A percentile compares a stretch with the other conserved stretches of the same genome.
Conservation (phyloP, 1,284 basidiomycete genomes). For the Erythrobasidium hasegawianum region DNA sequence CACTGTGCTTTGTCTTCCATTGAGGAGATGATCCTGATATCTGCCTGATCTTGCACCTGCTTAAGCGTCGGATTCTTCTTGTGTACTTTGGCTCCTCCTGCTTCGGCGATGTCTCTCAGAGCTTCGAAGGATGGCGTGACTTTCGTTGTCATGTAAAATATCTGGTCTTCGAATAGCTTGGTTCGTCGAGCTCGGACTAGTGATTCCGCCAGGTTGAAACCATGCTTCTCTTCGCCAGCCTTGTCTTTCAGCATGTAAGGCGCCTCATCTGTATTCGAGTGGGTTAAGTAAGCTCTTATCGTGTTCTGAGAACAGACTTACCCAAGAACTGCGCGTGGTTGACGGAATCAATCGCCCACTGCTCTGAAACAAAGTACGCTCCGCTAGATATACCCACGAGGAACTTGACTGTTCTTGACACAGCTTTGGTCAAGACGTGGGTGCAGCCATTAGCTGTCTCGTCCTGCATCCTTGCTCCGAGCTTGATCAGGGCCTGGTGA, state of each 20-base stretch:
- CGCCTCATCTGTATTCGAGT: conserved; percentile 57
- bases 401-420: conserved; percentile 78
- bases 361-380: conserved; percentile 60
- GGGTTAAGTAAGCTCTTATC: background rate
- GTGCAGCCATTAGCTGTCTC: conserved; percentile 65
- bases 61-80: conserved; percentile 55
- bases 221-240: conserved; percentile 61
- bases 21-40: conserved; percentile 59
- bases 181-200: conserved; percentile 58
- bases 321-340: conserved; percentile 60
- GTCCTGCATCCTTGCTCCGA: conserved; percentile 64
- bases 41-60: conserved; percentile 54
- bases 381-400: conserved; percentile 59
- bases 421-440: conserved; percentile 63
- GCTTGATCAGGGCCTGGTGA: conserved; percentile 59
- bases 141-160: conserved; percentile 67
- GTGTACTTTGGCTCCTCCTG: conserved; percentile 65
- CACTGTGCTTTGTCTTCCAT: conserved; percentile 60
- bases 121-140: conserved; percentile 56
- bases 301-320: conserved; percentile 49
- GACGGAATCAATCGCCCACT: conserved; percentile 64
- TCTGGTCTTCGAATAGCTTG: conserved; percentile 60
- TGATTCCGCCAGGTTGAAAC: conserved; percentile 60
- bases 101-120: conserved; percentile 62
- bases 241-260: conserved; percentile 61